Evolutionary conservation across 805 yeast genomes (phyloP), one percentile per base, ranked within the genome.

Genomic region (Cyberlindnera bimundalis): DNA sequence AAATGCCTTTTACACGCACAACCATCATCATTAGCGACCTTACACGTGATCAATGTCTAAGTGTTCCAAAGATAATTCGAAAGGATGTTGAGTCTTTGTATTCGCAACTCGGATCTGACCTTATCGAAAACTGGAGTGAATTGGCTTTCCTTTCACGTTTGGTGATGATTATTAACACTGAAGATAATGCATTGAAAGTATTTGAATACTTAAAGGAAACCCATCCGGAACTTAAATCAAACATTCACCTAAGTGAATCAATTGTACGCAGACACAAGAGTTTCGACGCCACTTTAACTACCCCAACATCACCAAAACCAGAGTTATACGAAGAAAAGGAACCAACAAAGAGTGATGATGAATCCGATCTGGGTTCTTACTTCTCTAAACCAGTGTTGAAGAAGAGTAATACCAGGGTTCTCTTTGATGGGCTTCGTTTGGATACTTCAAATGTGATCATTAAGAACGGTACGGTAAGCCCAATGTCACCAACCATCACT

Each of bases 81-180:
- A 11, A 26, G 2, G 51, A 49, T 2, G 37, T 56, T n/a, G 32
- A 30, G 19, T 13, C 16, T 28, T 54, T 37, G 44, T 13, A 15
- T 26, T 15, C 11, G 17, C 35, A 29, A 11, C 23, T 21, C 18
- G 37, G 29, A 3, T 12, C 28, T 10, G 19, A 35, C 4, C 20
- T 46, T 5, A 40, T 56, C 14, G 47, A 55, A 27, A 61, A 64
- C 33, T 67, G 60, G 54, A 71, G 69, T 16, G 75, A 62, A 47
- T 61, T 59, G 47, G 60, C 55, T 23, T 76, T 53, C 54, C 61
- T 59, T 42, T 67, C 62, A 55, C 73, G 80, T 49, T 60, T 59
- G 47, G 73, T 60, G 50, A 61, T 67, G 13, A 61, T 65, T 4
- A 44, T 66, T n/a, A 53, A 52, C 28, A 50, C 56, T 28, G 62